Evolutionary conservation across 345 rosid species (phyloP), one percentile per base, ranked within the genome.

Genomic region (Brassica juncea): DNA sequence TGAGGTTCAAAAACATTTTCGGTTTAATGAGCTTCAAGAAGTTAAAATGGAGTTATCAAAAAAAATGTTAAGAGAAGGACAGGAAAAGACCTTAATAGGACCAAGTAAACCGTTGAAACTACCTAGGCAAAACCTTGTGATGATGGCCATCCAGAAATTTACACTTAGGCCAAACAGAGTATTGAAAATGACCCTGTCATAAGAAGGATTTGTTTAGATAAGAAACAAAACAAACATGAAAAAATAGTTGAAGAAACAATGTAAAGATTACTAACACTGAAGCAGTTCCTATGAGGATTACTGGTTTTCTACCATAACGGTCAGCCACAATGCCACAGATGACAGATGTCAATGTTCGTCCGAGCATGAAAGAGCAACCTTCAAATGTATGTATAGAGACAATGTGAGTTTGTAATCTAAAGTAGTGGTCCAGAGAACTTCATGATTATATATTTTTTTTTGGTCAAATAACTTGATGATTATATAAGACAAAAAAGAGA

Each of bases 341-440:
- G 11, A 89, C 90, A 30, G 99, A 95, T 44, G 99, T 95, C 77
- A 89, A 83, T 27, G 98, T 93, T 89, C 99, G 81, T 5, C 96
- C 99, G 37, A 91, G 85, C 99, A 95, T 93, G 78, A 85, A 90
- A 10, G 99, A 77, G 72, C 93, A 87, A 32, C 98, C 99, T 94
- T 70, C 73, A 83, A 75, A 66, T 21, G 27, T 21, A 44, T 10
- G 31, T 54, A 60, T 6, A 78, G 19, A 73, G 25, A 73, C 47
- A 58, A 66, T 57, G 68, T 72, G 44, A 19, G 12, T 27, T 5
- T 52, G 44, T 52, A 35, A 35, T 35, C 42, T 35, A 35, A 35
- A 35, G 10, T 35, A 4, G 16, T 47, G 61, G 28, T 55, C 27
- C 3, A 19, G 21, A 4, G 25, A 16, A 58, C 15, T 25, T 63